Evolutionary conservation across 2,329 filamentous ascomycete species (phyloP), one percentile per base, ranked within the genome.

Genomic region (Didymella segeticola): DNA sequence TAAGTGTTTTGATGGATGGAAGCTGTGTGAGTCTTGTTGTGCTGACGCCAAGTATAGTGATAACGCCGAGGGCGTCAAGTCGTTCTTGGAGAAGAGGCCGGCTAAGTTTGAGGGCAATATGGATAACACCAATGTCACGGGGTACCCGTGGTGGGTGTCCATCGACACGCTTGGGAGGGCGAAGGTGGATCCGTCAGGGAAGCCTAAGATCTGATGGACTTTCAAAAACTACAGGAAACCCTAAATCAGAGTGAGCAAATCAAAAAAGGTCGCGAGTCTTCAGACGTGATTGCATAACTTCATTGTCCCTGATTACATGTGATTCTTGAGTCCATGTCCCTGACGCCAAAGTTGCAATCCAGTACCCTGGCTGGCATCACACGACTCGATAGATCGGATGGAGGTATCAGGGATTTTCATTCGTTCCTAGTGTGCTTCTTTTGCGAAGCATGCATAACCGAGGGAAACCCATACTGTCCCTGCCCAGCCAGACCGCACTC

Each of bases 101-200:
- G 84, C 86, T 0, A 77, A 81, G 11, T 90, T 91, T 64, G 78
- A 75, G 29, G 87, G 80, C 1, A 84, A 79, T 6, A 80, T 89
- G 74, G 82, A 85, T 19, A 78, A 82, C 26, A 82, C 89, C 67
- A 79, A 80, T 8, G 86, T 88, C 2, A 71, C 73, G 0, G 79
- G 78, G 12, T 89, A 86, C 73, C 89, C 87, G 0, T 91, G 88
- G 88, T 90, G 88, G 87, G 75, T 81, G 41, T 80, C 83, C 11
- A 72, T 85, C 42, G 77, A 84, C 67, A 78, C 78, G 23, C 63
- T 71, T 5, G 69, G 72, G 19, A 69, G 71, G 43, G 67, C 76
- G n/a, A 77, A 77, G 61, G 70, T 64, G 12, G 68, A 66, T 39
- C 63, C 66, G 5, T 55, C 53, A 26, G 61, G 57, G 22, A 69